A percentile compares a stretch with the other conserved stretches of the same genome.
phyloP scores from a whole-genome alignment of 805 yeast genomes.

The Pichia sporocuriosa region DNA sequence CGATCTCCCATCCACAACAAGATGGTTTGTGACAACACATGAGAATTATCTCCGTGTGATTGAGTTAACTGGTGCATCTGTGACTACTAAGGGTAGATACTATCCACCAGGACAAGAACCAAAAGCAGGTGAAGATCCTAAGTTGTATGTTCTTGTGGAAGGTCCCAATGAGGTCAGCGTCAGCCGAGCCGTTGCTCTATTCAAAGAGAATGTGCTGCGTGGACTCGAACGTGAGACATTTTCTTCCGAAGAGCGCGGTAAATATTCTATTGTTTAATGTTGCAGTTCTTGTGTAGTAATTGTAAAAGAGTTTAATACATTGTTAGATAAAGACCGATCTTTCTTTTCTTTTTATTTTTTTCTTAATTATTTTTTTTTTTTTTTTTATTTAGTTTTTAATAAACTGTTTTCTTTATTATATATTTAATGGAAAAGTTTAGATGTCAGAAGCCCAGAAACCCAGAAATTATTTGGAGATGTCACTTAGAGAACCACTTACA shows the following conservation, averaged over 20 bases:
- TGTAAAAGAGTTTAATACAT: not conserved
- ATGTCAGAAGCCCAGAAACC: too few relatives aligned
- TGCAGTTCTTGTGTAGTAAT: not conserved
- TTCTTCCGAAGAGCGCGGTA: too few relatives aligned
- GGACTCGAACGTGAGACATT: constrained; percentile 32
- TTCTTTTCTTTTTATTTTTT: too few relatives aligned
- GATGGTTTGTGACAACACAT: constrained; percentile 72
- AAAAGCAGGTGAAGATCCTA: constrained; percentile 55
- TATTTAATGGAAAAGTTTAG: too few relatives aligned
- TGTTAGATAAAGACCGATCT: too few relatives aligned
- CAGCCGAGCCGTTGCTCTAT: constrained; percentile 47
- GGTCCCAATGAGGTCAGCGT: constrained; percentile 58
- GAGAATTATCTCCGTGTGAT: constrained; percentile 56
- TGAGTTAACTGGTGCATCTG: constrained; percentile 66
- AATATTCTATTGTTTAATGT: constrained; percentile 1
- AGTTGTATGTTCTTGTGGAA: constrained; percentile 72
- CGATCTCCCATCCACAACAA: constrained; percentile 73
- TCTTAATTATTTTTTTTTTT: too few relatives aligned
- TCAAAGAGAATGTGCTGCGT: constrained; percentile 48
- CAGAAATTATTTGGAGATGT: constrained; percentile 1
- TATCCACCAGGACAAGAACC: constrained; percentile 57
- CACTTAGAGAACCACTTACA: constrained; percentile 31
- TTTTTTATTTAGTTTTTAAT: too few relatives aligned
- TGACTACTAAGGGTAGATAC: constrained; percentile 76
- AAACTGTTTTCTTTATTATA: too few relatives aligned